Percentiles rank a stretch among this genome's conserved stretches.
Evolutionary conservation across 495 filamentous ascomycete genomes (phyloP).

Genomic region (Annulohypoxylon stygium): DNA sequence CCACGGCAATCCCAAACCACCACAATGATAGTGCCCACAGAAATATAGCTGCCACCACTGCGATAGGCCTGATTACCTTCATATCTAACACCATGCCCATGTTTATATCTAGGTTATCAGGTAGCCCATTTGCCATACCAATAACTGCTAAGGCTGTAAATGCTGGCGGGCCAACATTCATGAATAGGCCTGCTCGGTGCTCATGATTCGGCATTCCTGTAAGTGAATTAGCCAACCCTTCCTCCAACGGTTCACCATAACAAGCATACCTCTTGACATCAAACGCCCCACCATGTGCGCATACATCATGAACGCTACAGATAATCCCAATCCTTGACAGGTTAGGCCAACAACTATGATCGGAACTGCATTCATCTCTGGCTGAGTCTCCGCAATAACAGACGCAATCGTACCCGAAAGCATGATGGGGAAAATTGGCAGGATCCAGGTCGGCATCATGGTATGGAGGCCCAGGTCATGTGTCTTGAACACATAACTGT

Average conservation of each 20-base stretch:
- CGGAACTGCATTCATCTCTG: slow-evolving; percentile 52
- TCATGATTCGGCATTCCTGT: slow-evolving; percentile 60
- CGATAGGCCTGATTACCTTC: slow-evolving; percentile 65
- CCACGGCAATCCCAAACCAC: slow-evolving; percentile 73
- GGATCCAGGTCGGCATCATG: slow-evolving; percentile 69
- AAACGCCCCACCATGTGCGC: slow-evolving; percentile 69
- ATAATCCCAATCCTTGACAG: slow-evolving; percentile 65
- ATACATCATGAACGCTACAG: slow-evolving; percentile 65
- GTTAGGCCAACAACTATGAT: slow-evolving; percentile 65
- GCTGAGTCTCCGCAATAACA: slow-evolving; percentile 59
- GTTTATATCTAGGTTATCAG: slow-evolving; percentile 49
- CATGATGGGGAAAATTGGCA: slow-evolving; percentile 69
- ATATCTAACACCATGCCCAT: slow-evolving; percentile 43
- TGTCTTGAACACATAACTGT: slow-evolving; percentile 63
- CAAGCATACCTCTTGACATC: slow-evolving; percentile 64
- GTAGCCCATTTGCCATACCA: slow-evolving; percentile 67
- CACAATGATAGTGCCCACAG: slow-evolving; percentile 78
- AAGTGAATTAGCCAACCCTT: background rate
- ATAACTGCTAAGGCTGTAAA: slow-evolving; percentile 78
- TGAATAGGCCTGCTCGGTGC: slow-evolving; percentile 74
- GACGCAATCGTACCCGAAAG: slow-evolving; percentile 66
- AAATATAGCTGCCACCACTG: slow-evolving; percentile 68
- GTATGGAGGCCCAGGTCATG: slow-evolving; percentile 50
- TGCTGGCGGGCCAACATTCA: slow-evolving; percentile 74
- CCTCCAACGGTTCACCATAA: slow-evolving; percentile 44